Conservation (phyloP, 164 flowering plant species). For the Stephania japonica region DNA sequence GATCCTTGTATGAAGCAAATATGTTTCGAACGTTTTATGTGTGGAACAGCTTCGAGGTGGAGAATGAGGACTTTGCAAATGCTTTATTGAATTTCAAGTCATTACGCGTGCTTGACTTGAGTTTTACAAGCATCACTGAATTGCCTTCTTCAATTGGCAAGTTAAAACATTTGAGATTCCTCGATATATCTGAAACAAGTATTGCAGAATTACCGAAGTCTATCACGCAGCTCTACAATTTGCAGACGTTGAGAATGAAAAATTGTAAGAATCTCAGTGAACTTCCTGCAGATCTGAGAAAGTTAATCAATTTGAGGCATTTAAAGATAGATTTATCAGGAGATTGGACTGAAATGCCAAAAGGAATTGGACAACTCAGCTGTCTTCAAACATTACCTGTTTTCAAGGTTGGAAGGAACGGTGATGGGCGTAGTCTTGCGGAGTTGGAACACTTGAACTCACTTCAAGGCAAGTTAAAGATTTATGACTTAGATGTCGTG, state of each 20-base stretch:
- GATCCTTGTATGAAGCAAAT: background rate
- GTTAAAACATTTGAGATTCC: conserved; percentile 1
- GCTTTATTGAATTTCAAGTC: background rate
- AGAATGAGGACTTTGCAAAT: background rate
- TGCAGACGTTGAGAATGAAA: background rate
- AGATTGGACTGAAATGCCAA: background rate
- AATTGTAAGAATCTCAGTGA: background rate
- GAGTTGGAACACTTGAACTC: conserved; percentile 5
- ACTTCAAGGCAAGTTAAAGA: conserved; percentile 7
- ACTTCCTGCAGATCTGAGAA: background rate
- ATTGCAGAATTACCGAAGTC: background rate
- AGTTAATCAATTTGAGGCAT: conserved; percentile 7
- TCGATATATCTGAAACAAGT: background rate
- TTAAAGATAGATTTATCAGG: background rate
- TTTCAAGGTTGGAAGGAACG: conserved; percentile 5
- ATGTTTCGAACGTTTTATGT: background rate
- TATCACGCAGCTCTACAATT: background rate
- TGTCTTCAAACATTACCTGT: conserved; percentile 15
- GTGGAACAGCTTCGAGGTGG: background rate
- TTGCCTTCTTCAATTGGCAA: conserved; percentile 3
- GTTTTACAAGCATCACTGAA: background rate
- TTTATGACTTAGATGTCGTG: conserved; percentile 5
- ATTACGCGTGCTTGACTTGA: conserved; percentile 11
- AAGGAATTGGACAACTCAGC: conserved; percentile 1
- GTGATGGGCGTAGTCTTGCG: background rate